Base-by-base conservation (phyloP, 1,284 basidiomycete species). In the Puccinia sorghi region DNA sequence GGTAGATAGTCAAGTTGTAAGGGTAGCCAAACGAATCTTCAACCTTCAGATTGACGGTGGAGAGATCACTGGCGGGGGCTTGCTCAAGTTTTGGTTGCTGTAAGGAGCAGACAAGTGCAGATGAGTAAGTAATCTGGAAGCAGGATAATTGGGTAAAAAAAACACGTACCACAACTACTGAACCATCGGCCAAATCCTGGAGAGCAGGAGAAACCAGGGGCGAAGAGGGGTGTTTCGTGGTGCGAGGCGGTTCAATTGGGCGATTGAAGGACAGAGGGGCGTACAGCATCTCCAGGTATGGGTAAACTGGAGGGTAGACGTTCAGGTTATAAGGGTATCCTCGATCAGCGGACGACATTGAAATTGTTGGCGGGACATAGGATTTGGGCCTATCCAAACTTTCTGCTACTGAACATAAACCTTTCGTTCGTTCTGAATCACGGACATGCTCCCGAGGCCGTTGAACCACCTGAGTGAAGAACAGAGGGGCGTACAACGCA, bases 221-320 rank as follows among this genome's bases (percentile, higher is more conserved):
- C 2, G 54, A 11, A 27, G 25, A 27, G 22, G 54, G 7, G 54
- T 13, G 54, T 11, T 57, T 27, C 25, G 7, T 15, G 22, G 25
- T 27, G 22, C 8, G 54, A n/a, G 50, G 15, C 15, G 50, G 50
- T 52, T 52, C 20, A 52, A 20, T 52, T n/a, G 50, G 20, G 7
- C n/a, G 15, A 17, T 52, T 52, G 41, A 64, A 64, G 3, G 20
- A 20, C 61, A 46, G n/a, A 43, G 61, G 61, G 25, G 61, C 61
- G n/a, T 64, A 46, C 20, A 46, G 22, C 39, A 43, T 43, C 4
- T 46, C 61, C 37, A 64, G n/a, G 48, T 66, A 25, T 20, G 72
- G 72, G 37, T 63, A 64, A 46, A 64, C 59, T n/a, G 59, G 25
- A 22, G 59, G 72, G 66, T 75, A 75, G n/a, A 75, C 48, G 32